phyloP scores from a whole-genome alignment of 352 stramenopile genomes.

The Pythium sp. region DNA sequence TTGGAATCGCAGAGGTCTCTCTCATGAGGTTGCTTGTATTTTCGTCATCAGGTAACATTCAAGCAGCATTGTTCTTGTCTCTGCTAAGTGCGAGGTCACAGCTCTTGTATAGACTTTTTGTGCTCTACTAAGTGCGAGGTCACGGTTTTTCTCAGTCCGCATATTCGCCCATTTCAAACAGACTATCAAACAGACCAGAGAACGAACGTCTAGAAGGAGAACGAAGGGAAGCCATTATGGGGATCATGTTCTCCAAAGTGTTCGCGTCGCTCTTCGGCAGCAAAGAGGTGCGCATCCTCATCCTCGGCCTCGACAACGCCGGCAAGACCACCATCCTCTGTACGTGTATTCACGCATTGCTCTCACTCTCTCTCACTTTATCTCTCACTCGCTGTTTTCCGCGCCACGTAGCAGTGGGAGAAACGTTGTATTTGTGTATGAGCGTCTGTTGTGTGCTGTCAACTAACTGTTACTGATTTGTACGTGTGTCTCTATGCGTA shows the following conservation, averaged over 20 bases:
- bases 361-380: background rate
- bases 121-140: background rate
- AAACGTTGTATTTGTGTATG: background rate
- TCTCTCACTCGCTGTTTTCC: background rate
- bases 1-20: background rate
- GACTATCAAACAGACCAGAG: background rate
- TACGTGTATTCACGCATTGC: slow-evolving; percentile 35
- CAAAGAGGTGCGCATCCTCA: slow-evolving; percentile 99
- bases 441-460: background rate
- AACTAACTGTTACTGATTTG: background rate
- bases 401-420: background rate
- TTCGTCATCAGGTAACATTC: no score
- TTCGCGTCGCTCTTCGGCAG: slow-evolving; percentile 98
- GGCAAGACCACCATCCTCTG: slow-evolving; percentile 99
- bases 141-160: background rate
- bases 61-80: no score
- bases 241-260: slow-evolving; percentile 96
- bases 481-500: slow-evolving; percentile 1
- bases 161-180: background rate
- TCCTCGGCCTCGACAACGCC: slow-evolving; percentile 99
- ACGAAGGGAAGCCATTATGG: slow-evolving; percentile 72
- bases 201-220: background rate
- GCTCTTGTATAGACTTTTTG: background rate
- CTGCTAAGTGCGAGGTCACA: no score
- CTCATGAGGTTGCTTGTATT: no score